Conservation (phyloP, 2,329 filamentous ascomycete genomes). For the Talaromyces amestolkiae region DNA sequence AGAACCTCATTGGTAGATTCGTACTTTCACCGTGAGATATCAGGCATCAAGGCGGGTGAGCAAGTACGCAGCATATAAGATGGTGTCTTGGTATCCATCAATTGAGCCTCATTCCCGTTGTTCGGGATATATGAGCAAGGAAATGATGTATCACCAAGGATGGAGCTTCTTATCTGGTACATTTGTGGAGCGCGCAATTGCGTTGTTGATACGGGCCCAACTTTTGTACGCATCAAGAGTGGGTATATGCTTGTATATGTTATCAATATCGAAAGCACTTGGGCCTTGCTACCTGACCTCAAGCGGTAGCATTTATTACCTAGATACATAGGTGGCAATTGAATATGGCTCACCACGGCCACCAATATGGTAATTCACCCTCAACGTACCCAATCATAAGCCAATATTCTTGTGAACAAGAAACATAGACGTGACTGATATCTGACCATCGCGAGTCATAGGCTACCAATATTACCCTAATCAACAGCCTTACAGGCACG, state of each 20-base stretch:
- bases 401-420: not conserved
- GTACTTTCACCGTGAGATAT: not conserved
- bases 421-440: not conserved
- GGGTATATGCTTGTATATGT: not conserved
- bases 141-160: constrained; percentile 1
- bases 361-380: not conserved
- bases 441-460: not conserved
- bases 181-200: not conserved
- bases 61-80: not conserved
- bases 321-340: not conserved
- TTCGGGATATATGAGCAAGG: constrained; percentile 1
- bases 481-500: not conserved
- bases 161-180: not conserved
- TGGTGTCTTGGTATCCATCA: constrained; percentile 1
- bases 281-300: not conserved
- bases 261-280: not conserved
- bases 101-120: constrained; percentile 6
- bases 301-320: constrained; percentile 5
- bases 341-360: not conserved
- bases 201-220: not conserved
- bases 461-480: not conserved
- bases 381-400: not conserved
- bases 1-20: not conserved
- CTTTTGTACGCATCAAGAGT: not conserved
- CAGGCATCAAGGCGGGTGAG: constrained; percentile 7